Base-by-base conservation (phyloP, 2,329 filamentous ascomycete genomes). In the Trichoderma arundinaceum region DNA sequence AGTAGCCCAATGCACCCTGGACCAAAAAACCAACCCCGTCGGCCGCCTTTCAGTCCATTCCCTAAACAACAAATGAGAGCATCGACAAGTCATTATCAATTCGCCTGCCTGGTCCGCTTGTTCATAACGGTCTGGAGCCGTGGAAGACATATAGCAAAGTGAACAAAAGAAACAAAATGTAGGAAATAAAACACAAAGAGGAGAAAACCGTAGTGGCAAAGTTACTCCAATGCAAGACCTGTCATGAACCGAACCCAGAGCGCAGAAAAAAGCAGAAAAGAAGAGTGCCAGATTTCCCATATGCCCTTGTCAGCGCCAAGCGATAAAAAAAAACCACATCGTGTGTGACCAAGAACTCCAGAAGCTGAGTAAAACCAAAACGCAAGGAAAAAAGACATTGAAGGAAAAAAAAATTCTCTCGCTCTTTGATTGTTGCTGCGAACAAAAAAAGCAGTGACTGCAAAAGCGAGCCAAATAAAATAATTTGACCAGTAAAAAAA, bases 41-140 rank as follows among this genome's bases (percentile, higher is more conserved):
- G 59, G 59, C 59, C 49, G 49, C 59, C 49, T 63, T 63, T 63
- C 59, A 54, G 59, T 63, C 59, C 59, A 63, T 63, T 63, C 28
- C 59, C 43, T 58, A 33, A 58, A 52, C 15, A 64, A 65, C 41
- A 59, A 59, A 65, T 52, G 53, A 60, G 54, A 60, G 56, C 63
- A 43, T 59, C 41, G 61, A 64, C 52, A 64, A 41, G 61, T 64
- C 61, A 57, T 64, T 43, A 64, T 64, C 61, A 64, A 56, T 41
- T 35, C 52, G n/a, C n/a, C n/a, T n/a, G 61, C 51, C 61, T 49
- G 43, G 56, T 56, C 64, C 49, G 43, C 58, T 56, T 56, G 57
- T 53, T 60, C 64, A 49, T 49, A 44, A 60, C 64, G 64, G 64
- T 62, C 57, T 66, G 64, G 56, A 59, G 64, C 64, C 64, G 57